Percentiles rank a stretch among this genome's conserved stretches.
These are phyloP conservation scores for Pseudogymnoascus sp. DNA, from an alignment of 2,329 filamentous ascomycete species.

Conservation along the genomic window DNA sequence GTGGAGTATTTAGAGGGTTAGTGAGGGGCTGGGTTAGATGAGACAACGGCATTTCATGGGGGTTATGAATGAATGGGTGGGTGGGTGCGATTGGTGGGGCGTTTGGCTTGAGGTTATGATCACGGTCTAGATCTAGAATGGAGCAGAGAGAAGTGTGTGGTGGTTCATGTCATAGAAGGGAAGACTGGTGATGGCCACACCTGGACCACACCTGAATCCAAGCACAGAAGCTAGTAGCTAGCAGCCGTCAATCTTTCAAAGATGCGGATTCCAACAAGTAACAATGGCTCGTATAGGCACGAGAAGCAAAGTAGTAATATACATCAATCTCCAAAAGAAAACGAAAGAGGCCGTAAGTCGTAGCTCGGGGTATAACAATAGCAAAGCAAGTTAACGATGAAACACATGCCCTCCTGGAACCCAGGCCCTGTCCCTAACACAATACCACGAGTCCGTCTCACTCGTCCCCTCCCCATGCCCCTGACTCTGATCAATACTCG, in stretches of 20 bases:
- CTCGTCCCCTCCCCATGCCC: constrained; percentile 16
- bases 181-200: background rate
- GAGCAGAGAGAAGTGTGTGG: background rate
- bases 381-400: constrained; percentile 14
- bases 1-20: constrained; percentile 66
- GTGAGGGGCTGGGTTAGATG: background rate
- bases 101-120: background rate
- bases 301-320: background rate
- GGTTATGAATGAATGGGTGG: background rate
- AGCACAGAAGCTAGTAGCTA: background rate
- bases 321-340: background rate
- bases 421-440: constrained; percentile 19
- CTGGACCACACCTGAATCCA: background rate
- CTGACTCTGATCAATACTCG: constrained; percentile 30
- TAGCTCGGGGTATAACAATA: background rate
- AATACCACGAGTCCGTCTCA: constrained; percentile 23
- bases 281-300: background rate
- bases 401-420: constrained; percentile 19
- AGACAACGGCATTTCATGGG: background rate
- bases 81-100: background rate
- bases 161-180: background rate
- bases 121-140: background rate
- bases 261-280: background rate
- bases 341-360: background rate
- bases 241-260: background rate